Conservation (phyloP, 1,284 basidiomycete genomes). For the Leccinum insigne region DNA sequence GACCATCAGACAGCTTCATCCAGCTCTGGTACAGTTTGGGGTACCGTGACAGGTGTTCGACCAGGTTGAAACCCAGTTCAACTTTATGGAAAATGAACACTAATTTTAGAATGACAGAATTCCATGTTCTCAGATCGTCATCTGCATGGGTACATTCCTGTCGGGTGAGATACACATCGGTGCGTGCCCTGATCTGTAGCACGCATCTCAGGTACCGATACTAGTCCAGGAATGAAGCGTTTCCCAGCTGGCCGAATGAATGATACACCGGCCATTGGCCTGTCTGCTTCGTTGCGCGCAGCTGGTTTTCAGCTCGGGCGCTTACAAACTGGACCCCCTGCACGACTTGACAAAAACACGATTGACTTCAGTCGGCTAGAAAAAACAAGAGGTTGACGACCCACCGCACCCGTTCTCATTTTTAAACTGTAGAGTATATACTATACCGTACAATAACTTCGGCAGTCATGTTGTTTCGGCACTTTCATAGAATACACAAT, state of each 20-base stretch:
- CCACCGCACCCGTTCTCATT: constrained; percentile 65
- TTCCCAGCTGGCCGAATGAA: constrained; percentile 84
- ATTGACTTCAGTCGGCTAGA: constrained; percentile 67
- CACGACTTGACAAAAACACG: constrained; percentile 68
- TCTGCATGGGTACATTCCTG: constrained; percentile 91
- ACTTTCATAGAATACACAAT: too few species aligned
- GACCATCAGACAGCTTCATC: constrained; percentile 42
- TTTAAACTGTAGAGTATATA: constrained; percentile 45
- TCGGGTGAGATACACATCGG: constrained; percentile 90
- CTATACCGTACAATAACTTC: too few species aligned
- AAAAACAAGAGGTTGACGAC: constrained; percentile 59
- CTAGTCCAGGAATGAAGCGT: constrained; percentile 60
- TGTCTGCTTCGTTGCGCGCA: constrained; percentile 71
- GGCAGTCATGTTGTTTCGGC: too few species aligned
- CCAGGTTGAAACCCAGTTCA: constrained; percentile 54
- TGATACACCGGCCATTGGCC: constrained; percentile 70
- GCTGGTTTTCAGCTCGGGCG: constrained; percentile 84
- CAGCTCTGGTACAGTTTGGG: constrained; percentile 38
- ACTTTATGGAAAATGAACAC: not conserved
- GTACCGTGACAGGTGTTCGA: constrained; percentile 64
- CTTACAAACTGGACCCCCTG: constrained; percentile 90
- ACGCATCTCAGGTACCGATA: not conserved
- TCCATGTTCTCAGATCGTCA: constrained; percentile 76
- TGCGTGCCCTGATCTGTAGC: constrained; percentile 27
- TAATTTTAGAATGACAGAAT: constrained; percentile 51